phyloP scores from a whole-genome alignment of 495 filamentous ascomycete species.

The Aspergillus olivimuriae region DNA sequence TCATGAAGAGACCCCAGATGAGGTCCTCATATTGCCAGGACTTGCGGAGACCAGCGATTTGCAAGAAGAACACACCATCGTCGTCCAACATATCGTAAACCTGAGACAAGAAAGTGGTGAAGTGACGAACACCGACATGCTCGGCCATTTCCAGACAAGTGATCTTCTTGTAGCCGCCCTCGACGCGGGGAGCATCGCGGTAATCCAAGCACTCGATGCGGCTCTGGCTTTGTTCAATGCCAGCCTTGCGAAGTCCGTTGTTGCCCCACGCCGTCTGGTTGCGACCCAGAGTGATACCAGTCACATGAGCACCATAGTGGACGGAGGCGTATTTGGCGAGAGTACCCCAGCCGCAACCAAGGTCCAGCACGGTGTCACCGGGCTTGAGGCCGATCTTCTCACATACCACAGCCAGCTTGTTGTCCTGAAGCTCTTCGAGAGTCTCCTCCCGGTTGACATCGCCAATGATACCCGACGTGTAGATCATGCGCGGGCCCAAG shows the following conservation, averaged over 20 bases:
- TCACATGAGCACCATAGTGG: conserved; percentile 57
- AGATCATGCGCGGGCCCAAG: conserved; percentile 67
- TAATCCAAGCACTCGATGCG: conserved; percentile 64
- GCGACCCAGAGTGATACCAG: conserved; percentile 62
- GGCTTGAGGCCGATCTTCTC: conserved; percentile 61
- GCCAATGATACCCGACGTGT: conserved; percentile 63
- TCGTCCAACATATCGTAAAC: conserved; percentile 66
- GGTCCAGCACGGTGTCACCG: conserved; percentile 59
- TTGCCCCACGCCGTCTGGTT: conserved; percentile 72
- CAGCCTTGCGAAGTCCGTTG: conserved; percentile 52
- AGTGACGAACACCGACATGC: conserved; percentile 64
- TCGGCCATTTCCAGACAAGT: conserved; percentile 77
- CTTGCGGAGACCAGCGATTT: conserved; percentile 64
- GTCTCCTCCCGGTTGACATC: conserved; percentile 60
- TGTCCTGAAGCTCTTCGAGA: conserved; percentile 64
- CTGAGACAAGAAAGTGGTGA: conserved; percentile 54
- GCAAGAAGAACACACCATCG: conserved; percentile 66
- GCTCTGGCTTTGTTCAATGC: conserved; percentile 55
- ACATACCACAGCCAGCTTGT: conserved; percentile 65
- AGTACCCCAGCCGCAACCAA: conserved; percentile 68
- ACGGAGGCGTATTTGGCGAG: conserved; percentile 59
- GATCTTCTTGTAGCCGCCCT: conserved; percentile 61
- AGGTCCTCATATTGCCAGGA: conserved; percentile 70
- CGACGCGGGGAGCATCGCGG: conserved; percentile 56
- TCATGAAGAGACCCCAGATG: conserved; percentile 73